Conservation (phyloP, 208 protist species). For the Endotrypanum monterogeii region DNA sequence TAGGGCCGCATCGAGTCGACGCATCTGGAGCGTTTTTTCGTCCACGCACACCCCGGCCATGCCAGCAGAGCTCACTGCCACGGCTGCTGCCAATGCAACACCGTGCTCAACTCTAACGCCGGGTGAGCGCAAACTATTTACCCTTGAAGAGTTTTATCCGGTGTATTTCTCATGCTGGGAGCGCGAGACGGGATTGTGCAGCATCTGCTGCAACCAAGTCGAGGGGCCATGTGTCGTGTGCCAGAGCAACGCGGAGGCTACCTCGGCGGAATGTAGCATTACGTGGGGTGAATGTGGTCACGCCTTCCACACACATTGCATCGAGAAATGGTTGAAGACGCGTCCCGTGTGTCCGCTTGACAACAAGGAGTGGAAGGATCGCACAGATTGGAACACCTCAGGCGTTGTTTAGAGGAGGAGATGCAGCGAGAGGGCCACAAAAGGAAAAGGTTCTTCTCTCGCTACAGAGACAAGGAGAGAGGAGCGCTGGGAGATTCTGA, state of each 20-base stretch:
- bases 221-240: constrained; percentile 98
- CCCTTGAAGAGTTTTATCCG: constrained; percentile 94
- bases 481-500: neutral
- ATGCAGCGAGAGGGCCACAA: neutral
- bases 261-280: constrained; percentile 89
- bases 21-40: neutral
- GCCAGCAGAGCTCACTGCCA: constrained; percentile 1
- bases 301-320: constrained; percentile 99
- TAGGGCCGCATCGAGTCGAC: neutral
- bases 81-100: neutral
- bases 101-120: neutral
- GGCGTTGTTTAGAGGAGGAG: neutral
- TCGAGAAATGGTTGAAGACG: constrained; percentile 98
- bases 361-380: constrained; percentile 95
- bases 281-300: constrained; percentile 98
- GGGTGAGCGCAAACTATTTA: constrained; percentile 32
- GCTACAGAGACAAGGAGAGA: neutral
- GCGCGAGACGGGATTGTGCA: constrained; percentile 96
- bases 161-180: constrained; percentile 96
- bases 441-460: too few species aligned
- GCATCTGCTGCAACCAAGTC: constrained; percentile 98
- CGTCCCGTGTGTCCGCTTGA: constrained; percentile 97
- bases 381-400: constrained; percentile 45
- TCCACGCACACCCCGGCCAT: neutral
- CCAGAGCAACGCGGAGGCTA: constrained; percentile 80